These are phyloP conservation scores for Coemansia sp. DNA, from an alignment of 192 early-diverging fungal genomes.

Conservation along the genomic window DNA sequence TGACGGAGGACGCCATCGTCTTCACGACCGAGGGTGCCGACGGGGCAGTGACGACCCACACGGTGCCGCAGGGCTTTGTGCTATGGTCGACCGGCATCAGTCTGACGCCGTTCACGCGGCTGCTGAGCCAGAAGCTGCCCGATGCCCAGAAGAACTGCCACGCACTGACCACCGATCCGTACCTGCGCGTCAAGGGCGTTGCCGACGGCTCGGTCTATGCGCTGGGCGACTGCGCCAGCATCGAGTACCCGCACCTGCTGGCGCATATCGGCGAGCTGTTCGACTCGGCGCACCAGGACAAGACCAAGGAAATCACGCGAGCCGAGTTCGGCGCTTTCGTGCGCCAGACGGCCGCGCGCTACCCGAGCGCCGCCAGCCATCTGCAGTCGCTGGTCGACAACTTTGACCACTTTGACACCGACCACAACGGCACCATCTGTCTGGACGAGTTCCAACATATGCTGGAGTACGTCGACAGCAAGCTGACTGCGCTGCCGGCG, in stretches of 20 bases:
- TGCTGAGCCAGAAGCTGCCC: slow-evolving; percentile 51
- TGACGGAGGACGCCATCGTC: slow-evolving; percentile 60
- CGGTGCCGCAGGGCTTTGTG: slow-evolving; percentile 66
- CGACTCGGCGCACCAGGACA: slow-evolving; percentile 29
- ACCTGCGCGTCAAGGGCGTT: slow-evolving; percentile 68
- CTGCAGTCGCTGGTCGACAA: slow-evolving; percentile 36
- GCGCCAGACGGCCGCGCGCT: slow-evolving; percentile 15
- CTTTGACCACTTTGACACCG: slow-evolving; percentile 41
- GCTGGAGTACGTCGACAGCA: slow-evolving; percentile 50
- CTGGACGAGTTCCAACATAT: slow-evolving; percentile 39
- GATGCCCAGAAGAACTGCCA: slow-evolving; percentile 41
- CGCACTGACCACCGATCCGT: slow-evolving; percentile 68
- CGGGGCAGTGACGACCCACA: slow-evolving; percentile 23
- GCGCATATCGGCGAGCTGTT: slow-evolving; percentile 42
- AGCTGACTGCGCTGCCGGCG: slow-evolving; percentile 72
- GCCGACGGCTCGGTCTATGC: slow-evolving; percentile 70
- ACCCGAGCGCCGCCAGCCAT: slow-evolving; percentile 37
- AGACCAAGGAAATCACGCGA: slow-evolving; percentile 34
- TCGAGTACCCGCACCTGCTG: slow-evolving; percentile 61
- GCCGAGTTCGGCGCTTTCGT: slow-evolving; percentile 37
- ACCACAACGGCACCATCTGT: slow-evolving; percentile 33
- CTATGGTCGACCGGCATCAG: slow-evolving; percentile 79
- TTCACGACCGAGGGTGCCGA: slow-evolving; percentile 54
- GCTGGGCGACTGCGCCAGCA: slow-evolving; percentile 86
- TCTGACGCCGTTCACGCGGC: slow-evolving; percentile 59